Base-by-base conservation (phyloP, 371 early-diverging fungal genomes). In the Nematocida minor region DNA sequence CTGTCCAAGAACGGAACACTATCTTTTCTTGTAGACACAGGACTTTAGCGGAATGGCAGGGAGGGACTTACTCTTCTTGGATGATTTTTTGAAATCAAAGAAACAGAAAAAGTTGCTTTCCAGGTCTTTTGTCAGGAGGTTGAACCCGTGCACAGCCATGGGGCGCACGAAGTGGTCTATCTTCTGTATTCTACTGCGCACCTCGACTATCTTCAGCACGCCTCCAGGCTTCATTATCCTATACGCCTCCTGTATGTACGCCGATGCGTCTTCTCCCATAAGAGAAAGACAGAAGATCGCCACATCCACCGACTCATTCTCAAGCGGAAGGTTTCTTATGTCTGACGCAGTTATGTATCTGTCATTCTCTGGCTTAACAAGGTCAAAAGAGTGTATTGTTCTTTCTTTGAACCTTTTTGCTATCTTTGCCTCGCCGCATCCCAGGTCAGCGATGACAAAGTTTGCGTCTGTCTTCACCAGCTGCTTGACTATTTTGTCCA, bases 381-480 rank as follows among this genome's bases (percentile, higher is more conserved):
- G 83, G 84, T 98, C 99, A 83, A 94, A 96, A 41, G 95, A 95
- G 77, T 91, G 88, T 22, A 82, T 71, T 60, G 85, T 80, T n/a
- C 84, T 86, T 1, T 42, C 44, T 9, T 20, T 9, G 54, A 94
- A 85, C 9, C 87, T 86, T 55, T 88, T 86, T 0, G 93, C 91
- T 79, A 97, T 87, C 84, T 89, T 89, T 16, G 93, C 97, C 80
- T 93, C 94, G 29, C 99, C 99, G 82, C 97, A 97, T 0, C 99
- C 99, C 80, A 98, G 81, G 86, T 98, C 99, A 1, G 94, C 97
- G 31, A 85, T 82, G 1, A 90, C 83, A 1, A 82, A 36, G 18
- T 66, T 79, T 36, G 54, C 57, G 49, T 77, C 77, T 20, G 20
- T 51, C 55, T 68, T 62, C 40, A 66, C 55, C 9, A 95, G 84